A percentile compares a stretch with the other conserved stretches of the same genome.
Evolutionary conservation across 2,329 filamentous ascomycete species (phyloP).

Genomic region (Aphanoascus verrucosus): DNA sequence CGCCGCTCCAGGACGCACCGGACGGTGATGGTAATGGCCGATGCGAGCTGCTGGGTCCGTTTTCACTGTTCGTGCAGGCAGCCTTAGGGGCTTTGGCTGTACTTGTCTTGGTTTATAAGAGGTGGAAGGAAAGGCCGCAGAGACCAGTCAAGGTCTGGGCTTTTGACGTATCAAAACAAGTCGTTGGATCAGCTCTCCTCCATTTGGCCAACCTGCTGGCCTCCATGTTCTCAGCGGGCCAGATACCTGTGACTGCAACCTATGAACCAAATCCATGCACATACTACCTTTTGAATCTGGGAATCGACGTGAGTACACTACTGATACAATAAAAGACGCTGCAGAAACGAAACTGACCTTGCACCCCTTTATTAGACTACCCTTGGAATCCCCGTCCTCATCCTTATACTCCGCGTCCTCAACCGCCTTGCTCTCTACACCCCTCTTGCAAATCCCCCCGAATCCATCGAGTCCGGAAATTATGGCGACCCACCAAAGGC

Average conservation of each 20-base stretch:
- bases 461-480: constrained; percentile 86
- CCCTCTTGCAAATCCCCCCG: constrained; percentile 63
- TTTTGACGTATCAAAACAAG: constrained; percentile 95
- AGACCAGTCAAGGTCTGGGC: constrained; percentile 93
- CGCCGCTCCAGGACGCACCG: constrained; percentile 16
- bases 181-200: constrained; percentile 82
- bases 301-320: constrained; percentile 68
- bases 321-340: background rate
- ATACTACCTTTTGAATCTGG: constrained; percentile 88
- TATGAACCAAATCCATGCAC: constrained; percentile 87
- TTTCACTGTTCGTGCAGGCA: constrained; percentile 80
- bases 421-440: constrained; percentile 64
- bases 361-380: constrained; percentile 57
- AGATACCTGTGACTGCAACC: constrained; percentile 45
- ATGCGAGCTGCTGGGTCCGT: constrained; percentile 78
- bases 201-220: constrained; percentile 91
- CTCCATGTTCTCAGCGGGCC: constrained; percentile 86
- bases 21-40: constrained; percentile 52
- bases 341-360: constrained; percentile 8
- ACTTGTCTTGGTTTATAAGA: constrained; percentile 80
- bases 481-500: constrained; percentile 74
- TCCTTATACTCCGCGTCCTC: constrained; percentile 69
- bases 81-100: constrained; percentile 75
- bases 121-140: constrained; percentile 84
- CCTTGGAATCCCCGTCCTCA: constrained; percentile 87